Percentiles rank a stretch among this genome's conserved stretches.
These are phyloP conservation scores for Leccinum subrobustum DNA, from an alignment of 1,284 basidiomycete genomes.

Conservation along the genomic window DNA sequence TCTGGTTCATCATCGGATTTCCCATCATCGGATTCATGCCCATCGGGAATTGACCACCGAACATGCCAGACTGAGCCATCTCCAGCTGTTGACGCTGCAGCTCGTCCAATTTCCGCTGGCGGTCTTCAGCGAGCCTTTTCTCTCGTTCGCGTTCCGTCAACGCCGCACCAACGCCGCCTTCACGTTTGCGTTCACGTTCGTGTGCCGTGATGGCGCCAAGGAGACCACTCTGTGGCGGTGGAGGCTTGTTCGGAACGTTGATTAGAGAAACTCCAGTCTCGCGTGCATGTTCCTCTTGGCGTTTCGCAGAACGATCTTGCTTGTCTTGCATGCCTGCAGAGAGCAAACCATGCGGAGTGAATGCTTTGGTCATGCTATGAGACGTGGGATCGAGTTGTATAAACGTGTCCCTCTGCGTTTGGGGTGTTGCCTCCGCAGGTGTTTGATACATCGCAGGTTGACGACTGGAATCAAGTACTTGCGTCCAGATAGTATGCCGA, in stretches of 20 bases:
- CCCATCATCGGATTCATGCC: slow-evolving; percentile 44
- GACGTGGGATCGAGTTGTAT: slow-evolving; percentile 77
- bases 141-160: slow-evolving; percentile 95
- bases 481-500: slow-evolving; percentile 79
- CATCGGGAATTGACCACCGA: slow-evolving; percentile 45
- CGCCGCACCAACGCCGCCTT: slow-evolving; percentile 92
- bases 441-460: slow-evolving; percentile 40
- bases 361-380: slow-evolving; percentile 85
- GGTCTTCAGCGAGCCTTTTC: slow-evolving; percentile 84
- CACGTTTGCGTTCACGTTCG: slow-evolving; percentile 90
- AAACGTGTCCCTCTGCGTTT: slow-evolving; percentile 64
- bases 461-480: slow-evolving; percentile 74
- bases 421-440: slow-evolving; percentile 33
- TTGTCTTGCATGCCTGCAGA: slow-evolving; percentile 95
- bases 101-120: slow-evolving; percentile 90
- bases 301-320: slow-evolving; percentile 91
- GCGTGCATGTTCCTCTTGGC: slow-evolving; percentile 90
- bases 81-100: slow-evolving; percentile 87
- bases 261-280: slow-evolving; percentile 89
- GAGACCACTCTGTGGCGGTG: slow-evolving; percentile 92
- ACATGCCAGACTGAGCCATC: slow-evolving; percentile 79
- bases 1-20: slow-evolving; percentile 43
- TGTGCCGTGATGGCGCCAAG: slow-evolving; percentile 95
- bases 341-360: slow-evolving; percentile 91
- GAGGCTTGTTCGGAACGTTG: slow-evolving; percentile 92